These are phyloP conservation scores for Lentinus tigrinus DNA, from an alignment of 768 basidiomycete genomes.

Conservation along the genomic window DNA sequence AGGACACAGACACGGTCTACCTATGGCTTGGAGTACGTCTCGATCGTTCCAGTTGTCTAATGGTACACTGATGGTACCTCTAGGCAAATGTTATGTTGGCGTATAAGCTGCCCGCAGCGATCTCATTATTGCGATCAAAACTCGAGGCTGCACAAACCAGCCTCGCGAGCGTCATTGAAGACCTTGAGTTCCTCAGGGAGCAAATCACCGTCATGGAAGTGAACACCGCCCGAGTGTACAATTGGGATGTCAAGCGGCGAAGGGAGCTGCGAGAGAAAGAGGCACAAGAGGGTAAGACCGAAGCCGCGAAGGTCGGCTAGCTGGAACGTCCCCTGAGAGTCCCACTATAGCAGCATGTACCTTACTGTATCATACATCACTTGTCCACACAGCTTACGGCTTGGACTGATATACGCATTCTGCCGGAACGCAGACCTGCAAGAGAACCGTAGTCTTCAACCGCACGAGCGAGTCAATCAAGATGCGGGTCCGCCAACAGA, in stretches of 20 bases:
- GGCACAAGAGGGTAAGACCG: slow-evolving; percentile 19
- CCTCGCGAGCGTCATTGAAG: slow-evolving; percentile 72
- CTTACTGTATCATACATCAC: background rate
- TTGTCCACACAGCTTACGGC: no score
- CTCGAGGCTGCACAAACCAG: slow-evolving; percentile 66
- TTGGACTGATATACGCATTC: background rate
- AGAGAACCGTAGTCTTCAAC: no score
- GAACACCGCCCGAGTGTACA: slow-evolving; percentile 93
- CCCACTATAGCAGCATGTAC: background rate
- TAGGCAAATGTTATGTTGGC: slow-evolving; percentile 98
- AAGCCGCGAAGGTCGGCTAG: slow-evolving; percentile 1
- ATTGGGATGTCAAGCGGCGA: slow-evolving; percentile 90
- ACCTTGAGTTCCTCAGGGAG: slow-evolving; percentile 90
- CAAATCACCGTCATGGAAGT: slow-evolving; percentile 96
- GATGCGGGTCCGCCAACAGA: no score
- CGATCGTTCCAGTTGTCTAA: background rate
- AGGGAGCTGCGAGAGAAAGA: slow-evolving; percentile 53
- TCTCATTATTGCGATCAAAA: slow-evolving; percentile 72
- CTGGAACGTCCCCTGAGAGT: background rate
- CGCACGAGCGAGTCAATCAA: background rate
- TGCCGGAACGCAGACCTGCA: background rate
- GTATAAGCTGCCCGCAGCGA: slow-evolving; percentile 81
- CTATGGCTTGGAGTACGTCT: slow-evolving; percentile 90
- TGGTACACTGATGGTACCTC: background rate
- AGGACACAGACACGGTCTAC: slow-evolving; percentile 85